These are phyloP conservation scores for Golubevia pallescens DNA, from an alignment of 1,284 basidiomycete species.

Conservation along the genomic window DNA sequence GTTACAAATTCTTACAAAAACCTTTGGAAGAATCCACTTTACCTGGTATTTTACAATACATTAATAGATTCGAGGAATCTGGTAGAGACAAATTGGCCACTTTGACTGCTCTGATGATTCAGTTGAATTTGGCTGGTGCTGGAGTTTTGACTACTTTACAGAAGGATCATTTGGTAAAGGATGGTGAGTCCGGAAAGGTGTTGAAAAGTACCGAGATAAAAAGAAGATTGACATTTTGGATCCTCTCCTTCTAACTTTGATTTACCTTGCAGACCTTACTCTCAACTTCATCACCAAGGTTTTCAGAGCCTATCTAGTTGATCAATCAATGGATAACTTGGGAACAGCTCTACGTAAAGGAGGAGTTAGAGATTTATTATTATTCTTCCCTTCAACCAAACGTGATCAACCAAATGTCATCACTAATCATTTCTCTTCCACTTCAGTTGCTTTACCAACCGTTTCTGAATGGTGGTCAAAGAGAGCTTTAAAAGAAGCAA, in stretches of 20 bases:
- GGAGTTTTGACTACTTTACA: constrained; percentile 80
- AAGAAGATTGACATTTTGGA: background rate
- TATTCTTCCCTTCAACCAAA: constrained; percentile 84
- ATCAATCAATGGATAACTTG: constrained; percentile 74
- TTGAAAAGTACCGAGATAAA: background rate
- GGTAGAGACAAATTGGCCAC: constrained; percentile 79
- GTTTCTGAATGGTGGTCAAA: no score
- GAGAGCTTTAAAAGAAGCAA: no score
- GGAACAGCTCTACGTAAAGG: constrained; percentile 73
- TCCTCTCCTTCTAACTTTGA: background rate
- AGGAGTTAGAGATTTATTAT: constrained; percentile 81
- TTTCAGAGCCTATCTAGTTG: constrained; percentile 79
- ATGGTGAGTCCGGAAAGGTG: constrained; percentile 70
- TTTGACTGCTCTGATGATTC: constrained; percentile 79
- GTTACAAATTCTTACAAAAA: constrained; percentile 95
- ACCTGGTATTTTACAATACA: constrained; percentile 84
- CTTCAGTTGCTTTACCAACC: no score
- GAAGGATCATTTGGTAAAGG: constrained; percentile 93
- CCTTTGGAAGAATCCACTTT: constrained; percentile 86
- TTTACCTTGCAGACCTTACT: constrained; percentile 69
- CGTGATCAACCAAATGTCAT: no score
- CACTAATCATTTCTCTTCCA: no score
- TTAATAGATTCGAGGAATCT: constrained; percentile 63
- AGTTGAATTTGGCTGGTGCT: constrained; percentile 79
- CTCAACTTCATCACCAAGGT: constrained; percentile 78